Conservation (phyloP, 352 stramenopile genomes). For the Phytophthora cactorum region DNA sequence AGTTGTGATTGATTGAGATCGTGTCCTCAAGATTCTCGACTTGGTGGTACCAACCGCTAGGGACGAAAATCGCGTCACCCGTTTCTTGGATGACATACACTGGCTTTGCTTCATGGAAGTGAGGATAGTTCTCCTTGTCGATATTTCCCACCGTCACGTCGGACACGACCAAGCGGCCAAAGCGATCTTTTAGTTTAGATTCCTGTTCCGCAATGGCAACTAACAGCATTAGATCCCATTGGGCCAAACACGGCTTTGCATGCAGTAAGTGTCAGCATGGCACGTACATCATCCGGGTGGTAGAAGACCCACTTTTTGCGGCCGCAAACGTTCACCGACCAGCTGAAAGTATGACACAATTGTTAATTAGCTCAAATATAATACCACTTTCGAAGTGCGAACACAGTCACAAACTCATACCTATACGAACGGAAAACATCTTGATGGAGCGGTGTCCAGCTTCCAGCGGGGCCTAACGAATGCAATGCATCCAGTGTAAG, state of each 20-base stretch:
- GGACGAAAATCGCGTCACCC: conserved; percentile 95
- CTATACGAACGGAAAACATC: conserved; percentile 97
- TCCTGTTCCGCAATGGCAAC: conserved; percentile 46
- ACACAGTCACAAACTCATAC: conserved; percentile 28
- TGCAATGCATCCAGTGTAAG: conserved; percentile 2
- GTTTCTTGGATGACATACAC: conserved; percentile 68
- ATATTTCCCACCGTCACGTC: conserved; percentile 55
- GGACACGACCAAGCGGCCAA: conserved; percentile 60
- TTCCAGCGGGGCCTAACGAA: conserved; percentile 77
- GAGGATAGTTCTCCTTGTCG: conserved; percentile 63
- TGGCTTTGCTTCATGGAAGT: conserved; percentile 47
- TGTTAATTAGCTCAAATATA: not conserved
- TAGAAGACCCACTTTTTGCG: conserved; percentile 95
- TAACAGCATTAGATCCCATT: conserved; percentile 5
- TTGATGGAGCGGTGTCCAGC: conserved; percentile 93
- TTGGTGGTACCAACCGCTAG: conserved; percentile 95
- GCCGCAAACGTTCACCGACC: conserved; percentile 96
- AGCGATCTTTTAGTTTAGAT: conserved; percentile 76
- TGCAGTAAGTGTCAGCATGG: not conserved
- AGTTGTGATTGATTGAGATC: conserved; percentile 98
- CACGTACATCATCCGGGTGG: conserved; percentile 74
- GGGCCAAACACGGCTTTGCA: not conserved
- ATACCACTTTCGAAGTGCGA: not conserved
- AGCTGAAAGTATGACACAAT: conserved; percentile 53
- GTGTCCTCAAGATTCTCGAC: conserved; percentile 94